phyloP scores from a whole-genome alignment of 2,329 filamentous ascomycete genomes.

The Septoria linicola region DNA sequence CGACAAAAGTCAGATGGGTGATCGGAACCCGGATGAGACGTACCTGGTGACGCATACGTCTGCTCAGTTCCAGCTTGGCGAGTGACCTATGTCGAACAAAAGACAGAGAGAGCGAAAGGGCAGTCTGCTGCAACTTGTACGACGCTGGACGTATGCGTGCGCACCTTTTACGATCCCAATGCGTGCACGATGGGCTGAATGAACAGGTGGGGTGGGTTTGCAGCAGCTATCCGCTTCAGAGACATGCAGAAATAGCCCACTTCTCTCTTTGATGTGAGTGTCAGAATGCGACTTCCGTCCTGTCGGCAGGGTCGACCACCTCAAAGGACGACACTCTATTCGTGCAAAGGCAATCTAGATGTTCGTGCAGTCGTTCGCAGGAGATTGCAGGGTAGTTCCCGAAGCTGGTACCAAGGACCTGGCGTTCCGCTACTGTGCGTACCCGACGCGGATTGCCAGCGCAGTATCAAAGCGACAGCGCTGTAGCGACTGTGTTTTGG shows the following conservation, averaged over 20 bases:
- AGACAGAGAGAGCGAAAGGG: conserved; percentile 25
- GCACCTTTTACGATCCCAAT: conserved; percentile 20
- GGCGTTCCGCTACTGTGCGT: conserved; percentile 36
- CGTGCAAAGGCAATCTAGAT: conserved; percentile 27
- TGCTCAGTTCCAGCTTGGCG: conserved; percentile 33
- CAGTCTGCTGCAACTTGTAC: conserved; percentile 39
- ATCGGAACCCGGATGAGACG: conserved; percentile 25
- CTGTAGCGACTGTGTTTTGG: conserved; percentile 33
- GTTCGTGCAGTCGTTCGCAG: conserved; percentile 39
- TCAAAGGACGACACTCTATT: conserved; percentile 27
- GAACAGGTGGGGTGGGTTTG: conserved; percentile 28
- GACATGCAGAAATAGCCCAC: conserved; percentile 36
- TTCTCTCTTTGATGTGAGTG: conserved; percentile 32
- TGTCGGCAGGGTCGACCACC: conserved; percentile 21
- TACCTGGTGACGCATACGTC: conserved; percentile 39
- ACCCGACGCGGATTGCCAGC: conserved; percentile 32
- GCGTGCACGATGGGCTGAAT: conserved; percentile 23
- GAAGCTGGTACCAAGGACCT: conserved; percentile 34
- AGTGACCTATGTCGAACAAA: conserved; percentile 29
- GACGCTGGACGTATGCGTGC: conserved; percentile 32
- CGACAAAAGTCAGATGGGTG: conserved; percentile 3
- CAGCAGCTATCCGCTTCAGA: conserved; percentile 37
- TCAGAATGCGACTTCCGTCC: conserved; percentile 27
- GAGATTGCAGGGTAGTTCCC: conserved; percentile 40
- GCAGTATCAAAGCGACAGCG: conserved; percentile 32